phyloP scores from a whole-genome alignment of 305 asterid species.

The Plantago lanceolata region DNA sequence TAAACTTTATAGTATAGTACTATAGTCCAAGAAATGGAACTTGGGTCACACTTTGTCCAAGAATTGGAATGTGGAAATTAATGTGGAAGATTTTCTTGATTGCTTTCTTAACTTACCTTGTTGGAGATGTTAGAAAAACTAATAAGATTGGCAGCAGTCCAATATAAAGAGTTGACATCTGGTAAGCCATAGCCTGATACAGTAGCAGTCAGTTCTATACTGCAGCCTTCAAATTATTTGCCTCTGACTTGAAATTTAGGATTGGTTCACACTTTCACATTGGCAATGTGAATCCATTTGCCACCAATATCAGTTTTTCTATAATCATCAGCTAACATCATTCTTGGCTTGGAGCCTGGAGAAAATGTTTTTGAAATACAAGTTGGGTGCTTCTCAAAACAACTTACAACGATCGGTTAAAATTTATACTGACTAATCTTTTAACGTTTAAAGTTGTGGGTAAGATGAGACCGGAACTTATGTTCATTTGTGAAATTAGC shows the following conservation, averaged over 20 bases:
- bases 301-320: not conserved
- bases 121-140: too few relatives aligned
- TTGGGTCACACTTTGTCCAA: slow-evolving; percentile 21
- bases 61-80: not conserved
- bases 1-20: not conserved
- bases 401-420: too few relatives aligned
- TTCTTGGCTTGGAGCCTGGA: not conserved
- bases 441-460: too few relatives aligned
- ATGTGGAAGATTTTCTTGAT: not conserved
- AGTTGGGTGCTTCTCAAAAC: too few relatives aligned
- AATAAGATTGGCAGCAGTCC: not conserved
- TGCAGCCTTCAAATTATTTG: not conserved
- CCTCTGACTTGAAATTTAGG: not conserved
- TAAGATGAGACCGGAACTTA: too few relatives aligned
- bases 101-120: not conserved
- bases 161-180: not conserved
- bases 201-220: not conserved
- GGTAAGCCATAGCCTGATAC: too few relatives aligned
- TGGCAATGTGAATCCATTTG: not conserved
- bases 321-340: not conserved
- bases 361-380: too few relatives aligned
- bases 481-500: too few relatives aligned
- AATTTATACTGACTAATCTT: too few relatives aligned
- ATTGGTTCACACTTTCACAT: not conserved
- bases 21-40: slow-evolving; percentile 20